phyloP scores from a whole-genome alignment of 495 filamentous ascomycete species.

The Penicillium mononematosum region DNA sequence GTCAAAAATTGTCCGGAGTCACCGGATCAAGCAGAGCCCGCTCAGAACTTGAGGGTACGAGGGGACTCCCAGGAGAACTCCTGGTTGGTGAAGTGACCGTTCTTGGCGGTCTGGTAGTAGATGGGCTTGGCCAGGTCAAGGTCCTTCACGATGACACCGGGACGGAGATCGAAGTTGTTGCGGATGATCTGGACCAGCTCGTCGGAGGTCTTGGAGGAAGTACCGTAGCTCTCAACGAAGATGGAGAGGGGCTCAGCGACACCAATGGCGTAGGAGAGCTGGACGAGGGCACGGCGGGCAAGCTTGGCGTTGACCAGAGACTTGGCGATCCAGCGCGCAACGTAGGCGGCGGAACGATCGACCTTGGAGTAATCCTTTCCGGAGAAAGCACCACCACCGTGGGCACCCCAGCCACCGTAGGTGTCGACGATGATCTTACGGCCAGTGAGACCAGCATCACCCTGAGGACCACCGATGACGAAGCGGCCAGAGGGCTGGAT shows the following conservation, averaged over 20 bases:
- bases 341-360: constrained; percentile 95
- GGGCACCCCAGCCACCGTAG: constrained; percentile 99
- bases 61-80: constrained; percentile 97
- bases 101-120: constrained; percentile 98
- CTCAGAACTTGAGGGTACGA: constrained; percentile 86
- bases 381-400: constrained; percentile 99
- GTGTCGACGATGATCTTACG: constrained; percentile 99
- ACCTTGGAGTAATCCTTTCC: constrained; percentile 99
- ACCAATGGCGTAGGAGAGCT: constrained; percentile 99
- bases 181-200: constrained; percentile 92
- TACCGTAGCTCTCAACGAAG: constrained; percentile 61
- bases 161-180: constrained; percentile 93
- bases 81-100: constrained; percentile 99
- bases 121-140: constrained; percentile 93
- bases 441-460: constrained; percentile 97
- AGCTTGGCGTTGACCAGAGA: constrained; percentile 87
- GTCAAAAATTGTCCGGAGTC: constrained; percentile 36
- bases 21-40: constrained; percentile 22
- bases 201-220: constrained; percentile 78
- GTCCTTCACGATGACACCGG: constrained; percentile 97
- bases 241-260: constrained; percentile 93
- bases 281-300: constrained; percentile 86
- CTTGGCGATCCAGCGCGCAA: constrained; percentile 98
- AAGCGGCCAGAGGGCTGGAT: constrained; percentile 98
- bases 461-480: constrained; percentile 98